Evolutionary conservation across 768 basidiomycete genomes (phyloP).

Genomic region (Clitopilus hobsonii): DNA sequence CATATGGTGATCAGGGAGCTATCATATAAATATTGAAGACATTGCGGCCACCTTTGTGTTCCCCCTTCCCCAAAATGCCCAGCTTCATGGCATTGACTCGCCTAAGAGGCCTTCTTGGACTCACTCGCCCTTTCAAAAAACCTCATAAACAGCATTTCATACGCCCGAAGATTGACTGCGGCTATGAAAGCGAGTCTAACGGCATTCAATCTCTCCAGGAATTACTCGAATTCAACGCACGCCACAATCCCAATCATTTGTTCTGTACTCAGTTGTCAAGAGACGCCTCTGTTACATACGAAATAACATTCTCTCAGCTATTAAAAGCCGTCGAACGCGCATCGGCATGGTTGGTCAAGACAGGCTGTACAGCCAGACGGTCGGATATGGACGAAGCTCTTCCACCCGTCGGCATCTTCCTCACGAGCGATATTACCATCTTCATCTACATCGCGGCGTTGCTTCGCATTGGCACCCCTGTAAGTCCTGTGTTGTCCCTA

Average conservation of each 20-base stretch:
- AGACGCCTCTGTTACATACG: too few species aligned
- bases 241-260: neutral
- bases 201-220: neutral
- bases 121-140: neutral
- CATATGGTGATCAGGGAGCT: too few species aligned
- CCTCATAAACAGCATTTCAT: neutral
- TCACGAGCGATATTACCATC: slow-evolving; percentile 31
- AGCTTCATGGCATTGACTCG: neutral
- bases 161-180: neutral
- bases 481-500: slow-evolving; percentile 12
- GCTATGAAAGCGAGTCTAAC: neutral
- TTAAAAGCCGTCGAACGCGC: slow-evolving; percentile 25
- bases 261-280: neutral
- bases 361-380: slow-evolving; percentile 21
- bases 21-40: neutral
- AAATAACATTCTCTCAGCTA: slow-evolving; percentile 30
- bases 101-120: neutral
- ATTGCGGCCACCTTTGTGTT: neutral
- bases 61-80: neutral
- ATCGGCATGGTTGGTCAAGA: slow-evolving; percentile 26
- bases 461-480: slow-evolving; percentile 30
- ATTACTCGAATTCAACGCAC: neutral
- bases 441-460: slow-evolving; percentile 34
- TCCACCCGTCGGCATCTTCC: slow-evolving; percentile 29
- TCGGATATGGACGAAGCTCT: slow-evolving; percentile 16